A percentile compares a stretch with the other conserved stretches of the same genome.
Evolutionary conservation across 345 rosid species (phyloP).

Genomic region (Eucalyptus sp.): DNA sequence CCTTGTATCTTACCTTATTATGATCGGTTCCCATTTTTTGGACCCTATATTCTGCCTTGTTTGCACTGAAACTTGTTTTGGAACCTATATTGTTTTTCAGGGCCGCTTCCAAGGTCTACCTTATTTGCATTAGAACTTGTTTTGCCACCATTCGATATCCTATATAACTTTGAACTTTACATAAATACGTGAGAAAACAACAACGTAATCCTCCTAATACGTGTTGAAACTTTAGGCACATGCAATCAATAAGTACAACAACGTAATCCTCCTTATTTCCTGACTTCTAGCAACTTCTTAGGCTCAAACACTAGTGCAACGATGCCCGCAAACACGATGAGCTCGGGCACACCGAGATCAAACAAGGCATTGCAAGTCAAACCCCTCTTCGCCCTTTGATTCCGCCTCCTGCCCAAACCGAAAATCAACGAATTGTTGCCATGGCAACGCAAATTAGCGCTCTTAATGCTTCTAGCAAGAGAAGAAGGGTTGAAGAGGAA

Average conservation of each 20-base stretch:
- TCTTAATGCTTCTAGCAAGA: background rate
- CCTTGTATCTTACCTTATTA: no score
- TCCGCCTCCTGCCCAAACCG: constrained; percentile 20
- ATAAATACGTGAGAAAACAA: no score
- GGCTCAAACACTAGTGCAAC: constrained; percentile 91
- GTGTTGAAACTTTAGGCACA: no score
- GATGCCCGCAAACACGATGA: constrained; percentile 90
- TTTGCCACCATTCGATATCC: no score
- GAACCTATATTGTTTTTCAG: accelerated
- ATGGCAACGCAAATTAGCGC: background rate
- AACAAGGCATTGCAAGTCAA: constrained; percentile 67
- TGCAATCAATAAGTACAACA: no score
- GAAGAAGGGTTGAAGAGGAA: constrained; percentile 4
- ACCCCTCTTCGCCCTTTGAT: constrained; percentile 23
- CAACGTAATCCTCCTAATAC: no score
- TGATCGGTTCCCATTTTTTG: no score
- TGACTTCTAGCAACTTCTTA: constrained; percentile 87
- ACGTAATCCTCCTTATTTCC: constrained; percentile 1
- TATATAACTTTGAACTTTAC: no score
- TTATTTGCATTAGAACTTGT: no score
- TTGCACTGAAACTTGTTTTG: no score
- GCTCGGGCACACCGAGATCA: constrained; percentile 90
- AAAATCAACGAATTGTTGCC: constrained; percentile 16
- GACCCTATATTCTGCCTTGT: no score
- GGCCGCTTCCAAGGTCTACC: no score